phyloP scores from a whole-genome alignment of 192 early-diverging fungal genomes.

The Glomus cerebriforme region DNA sequence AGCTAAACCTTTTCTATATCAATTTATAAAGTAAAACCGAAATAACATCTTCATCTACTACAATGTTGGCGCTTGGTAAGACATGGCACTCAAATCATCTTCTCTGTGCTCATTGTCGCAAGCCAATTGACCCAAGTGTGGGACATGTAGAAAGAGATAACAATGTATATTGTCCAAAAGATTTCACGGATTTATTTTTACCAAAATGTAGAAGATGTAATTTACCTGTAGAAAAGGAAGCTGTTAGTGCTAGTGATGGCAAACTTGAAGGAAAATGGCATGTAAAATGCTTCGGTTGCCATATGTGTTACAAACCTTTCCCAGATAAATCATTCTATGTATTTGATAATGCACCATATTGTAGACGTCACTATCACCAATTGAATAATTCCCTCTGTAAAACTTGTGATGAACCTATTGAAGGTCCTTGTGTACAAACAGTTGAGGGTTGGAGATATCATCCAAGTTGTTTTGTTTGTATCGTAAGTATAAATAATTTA shows the following conservation, averaged over 20 bases:
- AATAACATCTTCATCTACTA: constrained; percentile 39
- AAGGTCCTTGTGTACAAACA: constrained; percentile 89
- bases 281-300: constrained; percentile 71
- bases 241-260: constrained; percentile 69
- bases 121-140: constrained; percentile 56
- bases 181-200: constrained; percentile 66
- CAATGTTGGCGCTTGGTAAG: constrained; percentile 64
- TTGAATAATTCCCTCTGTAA: constrained; percentile 83
- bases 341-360: constrained; percentile 81
- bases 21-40: constrained; percentile 27
- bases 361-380: constrained; percentile 84
- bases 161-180: constrained; percentile 66
- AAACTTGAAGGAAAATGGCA: constrained; percentile 75
- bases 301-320: constrained; percentile 68
- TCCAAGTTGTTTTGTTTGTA: constrained; percentile 82
- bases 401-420: constrained; percentile 77
- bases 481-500: constrained; percentile 36
- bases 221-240: constrained; percentile 67
- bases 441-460: constrained; percentile 84
- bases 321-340: constrained; percentile 89
- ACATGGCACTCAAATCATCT: constrained; percentile 68
- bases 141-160: constrained; percentile 63
- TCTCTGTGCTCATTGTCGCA: constrained; percentile 66
- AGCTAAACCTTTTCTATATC: not conserved
- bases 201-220: constrained; percentile 69